A percentile compares a stretch with the other conserved stretches of the same genome.
Evolutionary conservation across 2,329 filamentous ascomycete species (phyloP).

Genomic region (Cordyceps militaris): DNA sequence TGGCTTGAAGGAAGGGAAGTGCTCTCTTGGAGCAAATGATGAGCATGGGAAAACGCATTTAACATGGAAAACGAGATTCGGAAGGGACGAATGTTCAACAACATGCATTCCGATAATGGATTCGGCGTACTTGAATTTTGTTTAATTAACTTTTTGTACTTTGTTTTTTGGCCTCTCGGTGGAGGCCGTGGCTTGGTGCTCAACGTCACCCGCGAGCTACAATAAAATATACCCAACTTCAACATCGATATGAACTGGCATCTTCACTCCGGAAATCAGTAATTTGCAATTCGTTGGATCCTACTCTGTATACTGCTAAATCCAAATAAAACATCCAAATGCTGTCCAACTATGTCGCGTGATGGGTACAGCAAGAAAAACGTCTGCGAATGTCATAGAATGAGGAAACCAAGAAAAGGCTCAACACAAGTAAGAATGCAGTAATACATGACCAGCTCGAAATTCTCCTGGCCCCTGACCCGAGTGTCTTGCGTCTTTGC

Average conservation of each 20-base stretch:
- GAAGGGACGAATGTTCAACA: slow-evolving; percentile 14
- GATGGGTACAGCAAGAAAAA: neutral
- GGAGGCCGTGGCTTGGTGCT: slow-evolving; percentile 7
- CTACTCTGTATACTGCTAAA: neutral
- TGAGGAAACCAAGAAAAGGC: neutral
- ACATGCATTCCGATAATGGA: slow-evolving; percentile 11
- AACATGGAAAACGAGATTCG: slow-evolving; percentile 11
- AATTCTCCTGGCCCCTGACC: neutral
- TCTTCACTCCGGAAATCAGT: neutral
- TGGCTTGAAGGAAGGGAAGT: neutral
- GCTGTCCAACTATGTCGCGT: neutral
- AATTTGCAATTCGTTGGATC: neutral
- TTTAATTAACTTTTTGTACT: slow-evolving; percentile 4
- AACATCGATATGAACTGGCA: neutral
- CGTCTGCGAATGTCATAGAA: neutral
- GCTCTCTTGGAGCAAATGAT: neutral
- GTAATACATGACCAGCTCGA: too few relatives aligned
- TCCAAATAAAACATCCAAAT: neutral
- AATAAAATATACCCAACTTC: slow-evolving; percentile 11
- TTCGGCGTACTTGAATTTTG: slow-evolving; percentile 5
- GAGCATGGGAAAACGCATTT: slow-evolving; percentile 9
- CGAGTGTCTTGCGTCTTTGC: too few relatives aligned
- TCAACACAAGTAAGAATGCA: neutral
- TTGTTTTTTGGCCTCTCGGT: neutral
- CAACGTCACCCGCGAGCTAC: slow-evolving; percentile 8